Base-by-base conservation (phyloP, 2,329 filamentous ascomycete species). In the Onygenales sp. region DNA sequence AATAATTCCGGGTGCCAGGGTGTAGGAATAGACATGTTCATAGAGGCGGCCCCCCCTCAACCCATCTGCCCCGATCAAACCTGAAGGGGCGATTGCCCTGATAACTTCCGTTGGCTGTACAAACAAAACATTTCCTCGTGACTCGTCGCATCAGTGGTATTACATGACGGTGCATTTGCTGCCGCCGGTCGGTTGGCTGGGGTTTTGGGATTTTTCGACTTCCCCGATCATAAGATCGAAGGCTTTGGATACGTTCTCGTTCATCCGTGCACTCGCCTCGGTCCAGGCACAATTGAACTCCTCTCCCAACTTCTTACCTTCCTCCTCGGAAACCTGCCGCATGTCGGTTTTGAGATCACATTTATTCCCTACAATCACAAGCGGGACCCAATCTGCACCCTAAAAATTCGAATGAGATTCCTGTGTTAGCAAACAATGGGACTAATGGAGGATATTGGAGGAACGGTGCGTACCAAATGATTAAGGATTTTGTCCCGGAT, bases 401-500 rank as follows among this genome's bases (percentile, higher is more conserved):
- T 95, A 61, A 44, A 17, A n/a, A 53, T 42, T 33, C 34, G 49
- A 39, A 32, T 52, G 42, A 39, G 27, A 27, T 10, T 17, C 17
- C 17, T 17, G 17, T 17, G 17, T 17, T 31, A 40, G 11, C 10
- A 42, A 10, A 42, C 17, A 3, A 21, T 11, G 42, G n/a, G 21
- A n/a, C 21, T 43, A 34, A 47, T 17, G 21, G 7, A 7, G 21
- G 1, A 44, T n/a, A 42, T 13, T 7, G 39, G 17, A 11, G 56
- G 34, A 32, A 52, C 39, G 50, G 21, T 44, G 37, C 84, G 67
- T 75, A 95, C 92, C 59, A 97, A 75, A 68, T 97, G 92, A 69
- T 95, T 95, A 54, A 98, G 77, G 58, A 98, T 96, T 79, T 97
- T 98, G 70, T 97, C 92, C 31, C 91, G 81, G 61, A 98, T 95